Conservation (phyloP, 2,329 filamentous ascomycete genomes). For the Cladosporium sp. region DNA sequence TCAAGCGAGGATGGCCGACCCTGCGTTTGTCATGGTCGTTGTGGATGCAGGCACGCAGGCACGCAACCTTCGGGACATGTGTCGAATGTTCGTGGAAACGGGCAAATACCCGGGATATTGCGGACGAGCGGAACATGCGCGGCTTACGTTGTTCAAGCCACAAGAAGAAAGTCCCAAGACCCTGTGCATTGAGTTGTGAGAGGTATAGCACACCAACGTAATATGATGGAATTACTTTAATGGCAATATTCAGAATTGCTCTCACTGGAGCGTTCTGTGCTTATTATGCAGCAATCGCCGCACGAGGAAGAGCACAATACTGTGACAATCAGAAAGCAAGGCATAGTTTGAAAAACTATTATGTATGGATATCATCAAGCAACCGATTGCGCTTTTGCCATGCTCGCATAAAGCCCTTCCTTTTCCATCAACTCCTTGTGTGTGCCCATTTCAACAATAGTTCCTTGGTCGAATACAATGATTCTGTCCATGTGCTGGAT, state of each 20-base stretch:
- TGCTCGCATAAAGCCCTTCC: constrained; percentile 46
- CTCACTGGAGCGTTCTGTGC: neutral
- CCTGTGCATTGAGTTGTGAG: neutral
- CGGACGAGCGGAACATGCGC: constrained; percentile 2
- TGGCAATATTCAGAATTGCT: too few relatives aligned
- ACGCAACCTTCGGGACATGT: neutral
- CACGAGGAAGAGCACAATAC: neutral
- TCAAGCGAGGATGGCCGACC: neutral
- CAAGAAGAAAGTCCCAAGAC: neutral
- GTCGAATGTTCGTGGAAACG: constrained; percentile 1
- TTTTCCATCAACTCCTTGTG: constrained; percentile 59
- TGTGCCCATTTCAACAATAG: constrained; percentile 62
- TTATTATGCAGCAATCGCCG: neutral
- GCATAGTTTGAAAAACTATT: neutral
- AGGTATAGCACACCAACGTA: neutral
- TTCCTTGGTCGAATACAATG: constrained; percentile 72
- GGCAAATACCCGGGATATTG: neutral
- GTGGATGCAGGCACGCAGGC: constrained; percentile 2
- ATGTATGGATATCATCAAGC: constrained; percentile 23
- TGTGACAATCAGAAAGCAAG: neutral
- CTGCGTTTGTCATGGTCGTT: constrained; percentile 6
- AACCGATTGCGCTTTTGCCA: constrained; percentile 41
- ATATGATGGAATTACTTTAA: neutral
- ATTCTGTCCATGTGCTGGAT: constrained; percentile 80
- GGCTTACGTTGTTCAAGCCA: neutral